phyloP scores from a whole-genome alignment of 108 stramenopile genomes.

The Fistulifera pelliculosa region DNA sequence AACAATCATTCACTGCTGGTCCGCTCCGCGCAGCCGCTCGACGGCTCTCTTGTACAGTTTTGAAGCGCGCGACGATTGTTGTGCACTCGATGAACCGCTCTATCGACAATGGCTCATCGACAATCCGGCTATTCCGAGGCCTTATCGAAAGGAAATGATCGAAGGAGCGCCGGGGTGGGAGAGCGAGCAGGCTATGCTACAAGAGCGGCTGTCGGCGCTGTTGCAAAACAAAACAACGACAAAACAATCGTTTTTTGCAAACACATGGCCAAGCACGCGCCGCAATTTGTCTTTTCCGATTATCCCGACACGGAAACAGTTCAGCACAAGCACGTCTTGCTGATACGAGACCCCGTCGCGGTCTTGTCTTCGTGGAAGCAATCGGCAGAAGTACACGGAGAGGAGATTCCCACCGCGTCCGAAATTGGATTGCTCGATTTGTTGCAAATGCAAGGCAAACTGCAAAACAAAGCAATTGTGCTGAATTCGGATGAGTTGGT shows the following conservation, averaged over 20 bases:
- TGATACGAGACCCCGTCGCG: constrained; percentile 15
- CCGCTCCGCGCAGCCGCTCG: constrained; percentile 80
- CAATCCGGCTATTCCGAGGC: constrained; percentile 43
- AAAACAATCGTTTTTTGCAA: constrained; percentile 67
- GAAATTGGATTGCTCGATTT: constrained; percentile 77
- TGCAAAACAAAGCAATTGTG: constrained; percentile 32
- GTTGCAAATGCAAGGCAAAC: constrained; percentile 57
- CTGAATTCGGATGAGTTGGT: constrained; percentile 80
- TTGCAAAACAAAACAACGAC: too few relatives aligned
- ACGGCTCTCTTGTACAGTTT: constrained; percentile 91
- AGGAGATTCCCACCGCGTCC: constrained; percentile 44
- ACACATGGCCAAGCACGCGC: constrained; percentile 87
- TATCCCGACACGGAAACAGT: constrained; percentile 26
- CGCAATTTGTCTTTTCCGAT: constrained; percentile 54
- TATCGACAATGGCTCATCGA: constrained; percentile 67
- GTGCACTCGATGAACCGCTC: constrained; percentile 85
- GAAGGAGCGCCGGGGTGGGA: constrained; percentile 37
- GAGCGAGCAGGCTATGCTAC: constrained; percentile 37
- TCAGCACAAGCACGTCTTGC: constrained; percentile 10
- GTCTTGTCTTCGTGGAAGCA: constrained; percentile 62
- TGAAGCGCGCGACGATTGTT: constrained; percentile 55
- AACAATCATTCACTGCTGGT: constrained; percentile 90
- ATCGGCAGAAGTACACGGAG: constrained; percentile 44
- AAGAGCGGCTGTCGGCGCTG: constrained; percentile 53
- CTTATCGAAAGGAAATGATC: constrained; percentile 59